Percentiles rank a stretch among this genome's conserved stretches.
These are phyloP conservation scores for Phaeosphaeriaceae sp. DNA, from an alignment of 2,329 filamentous ascomycete species.

Conservation along the genomic window DNA sequence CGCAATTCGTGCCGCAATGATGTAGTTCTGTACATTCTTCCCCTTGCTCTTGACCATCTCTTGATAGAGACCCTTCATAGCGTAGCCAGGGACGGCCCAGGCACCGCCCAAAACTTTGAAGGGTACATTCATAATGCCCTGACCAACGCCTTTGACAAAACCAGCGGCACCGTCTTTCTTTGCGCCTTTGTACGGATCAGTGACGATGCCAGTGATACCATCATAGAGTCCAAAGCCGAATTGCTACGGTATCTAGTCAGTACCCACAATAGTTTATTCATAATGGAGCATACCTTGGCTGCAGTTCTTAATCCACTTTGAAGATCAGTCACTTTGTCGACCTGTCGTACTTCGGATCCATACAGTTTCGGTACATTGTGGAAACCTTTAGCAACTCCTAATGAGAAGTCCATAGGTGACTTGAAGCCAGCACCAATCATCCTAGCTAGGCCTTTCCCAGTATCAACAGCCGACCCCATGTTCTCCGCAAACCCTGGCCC, in stretches of 20 bases:
- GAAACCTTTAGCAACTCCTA: conserved; percentile 84
- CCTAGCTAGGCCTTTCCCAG: conserved; percentile 71
- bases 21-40: conserved; percentile 76
- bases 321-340: conserved; percentile 79
- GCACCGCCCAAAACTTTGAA: conserved; percentile 78
- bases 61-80: conserved; percentile 81
- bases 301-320: conserved; percentile 78
- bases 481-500: conserved; percentile 19
- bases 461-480: conserved; percentile 66
- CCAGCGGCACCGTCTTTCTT: conserved; percentile 70
- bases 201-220: conserved; percentile 80
- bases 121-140: conserved; percentile 80
- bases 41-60: conserved; percentile 75
- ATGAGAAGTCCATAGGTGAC: conserved; percentile 82
- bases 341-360: conserved; percentile 79
- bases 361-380: conserved; percentile 87
- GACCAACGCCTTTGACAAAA: conserved; percentile 79
- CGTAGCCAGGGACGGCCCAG: conserved; percentile 74
- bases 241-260: conserved; percentile 55
- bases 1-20: conserved; percentile 75
- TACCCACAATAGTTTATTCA: neutral
- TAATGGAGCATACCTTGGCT: conserved; percentile 61
- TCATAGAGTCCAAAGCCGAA: conserved; percentile 81
- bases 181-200: conserved; percentile 74
- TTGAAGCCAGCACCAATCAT: conserved; percentile 78